These are phyloP conservation scores for Ogataea angusta DNA, from an alignment of 805 yeast species.

Conservation along the genomic window DNA sequence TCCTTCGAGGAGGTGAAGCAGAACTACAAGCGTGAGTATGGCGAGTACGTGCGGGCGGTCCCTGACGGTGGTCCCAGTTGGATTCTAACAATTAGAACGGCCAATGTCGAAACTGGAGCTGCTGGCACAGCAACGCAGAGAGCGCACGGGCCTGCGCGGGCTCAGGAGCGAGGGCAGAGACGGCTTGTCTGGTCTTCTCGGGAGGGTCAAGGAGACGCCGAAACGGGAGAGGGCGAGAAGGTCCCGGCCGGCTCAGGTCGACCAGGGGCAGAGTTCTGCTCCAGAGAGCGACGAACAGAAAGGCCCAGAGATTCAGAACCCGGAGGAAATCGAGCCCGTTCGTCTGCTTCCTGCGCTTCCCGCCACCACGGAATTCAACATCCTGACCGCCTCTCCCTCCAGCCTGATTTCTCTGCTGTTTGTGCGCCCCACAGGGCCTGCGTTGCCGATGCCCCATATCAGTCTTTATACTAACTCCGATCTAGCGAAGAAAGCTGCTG, in stretches of 20 bases:
- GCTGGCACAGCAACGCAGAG: constrained; percentile 42
- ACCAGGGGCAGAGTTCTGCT: background rate
- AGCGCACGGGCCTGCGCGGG: constrained; percentile 9
- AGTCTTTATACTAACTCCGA: constrained; percentile 37
- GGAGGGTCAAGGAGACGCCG: background rate
- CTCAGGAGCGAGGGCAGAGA: background rate
- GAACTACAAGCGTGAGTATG: constrained; percentile 29
- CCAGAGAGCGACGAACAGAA: background rate
- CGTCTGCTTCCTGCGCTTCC: background rate
- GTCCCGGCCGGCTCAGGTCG: background rate
- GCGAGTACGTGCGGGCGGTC: constrained; percentile 4
- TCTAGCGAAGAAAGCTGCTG: constrained; percentile 41
- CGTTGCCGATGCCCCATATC: constrained; percentile 1
- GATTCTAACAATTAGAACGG: constrained; percentile 9
- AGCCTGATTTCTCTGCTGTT: background rate
- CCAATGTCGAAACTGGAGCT: constrained; percentile 42
- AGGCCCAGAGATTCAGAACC: background rate
- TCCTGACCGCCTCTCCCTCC: background rate
- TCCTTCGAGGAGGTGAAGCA: constrained; percentile 46
- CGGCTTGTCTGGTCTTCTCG: constrained; percentile 2
- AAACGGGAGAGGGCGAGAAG: background rate
- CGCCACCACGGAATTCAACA: background rate
- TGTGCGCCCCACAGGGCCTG: constrained; percentile 3
- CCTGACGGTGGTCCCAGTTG: background rate
- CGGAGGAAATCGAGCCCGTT: background rate